Conservation (phyloP, 2,329 filamentous ascomycete genomes). For the Daldinia sp. region DNA sequence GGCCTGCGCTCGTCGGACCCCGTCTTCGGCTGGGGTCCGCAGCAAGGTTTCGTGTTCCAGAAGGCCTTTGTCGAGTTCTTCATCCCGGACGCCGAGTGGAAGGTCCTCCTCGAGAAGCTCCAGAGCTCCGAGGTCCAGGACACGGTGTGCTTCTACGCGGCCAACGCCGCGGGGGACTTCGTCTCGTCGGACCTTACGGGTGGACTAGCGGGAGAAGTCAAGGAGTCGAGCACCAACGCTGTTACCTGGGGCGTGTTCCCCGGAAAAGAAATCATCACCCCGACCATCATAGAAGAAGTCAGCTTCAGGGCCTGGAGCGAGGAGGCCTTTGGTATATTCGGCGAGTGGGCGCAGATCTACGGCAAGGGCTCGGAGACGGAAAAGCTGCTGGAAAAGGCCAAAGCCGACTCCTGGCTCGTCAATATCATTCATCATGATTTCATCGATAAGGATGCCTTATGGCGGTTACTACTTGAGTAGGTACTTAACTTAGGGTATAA, state of each 20-base stretch:
- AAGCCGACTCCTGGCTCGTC: conserved; percentile 84
- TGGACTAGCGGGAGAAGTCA: conserved; percentile 50
- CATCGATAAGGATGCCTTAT: conserved; percentile 76
- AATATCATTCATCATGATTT: conserved; percentile 89
- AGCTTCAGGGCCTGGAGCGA: conserved; percentile 95
- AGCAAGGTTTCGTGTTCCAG: conserved; percentile 94
- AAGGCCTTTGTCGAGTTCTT: conserved; percentile 99
- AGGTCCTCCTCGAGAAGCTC: conserved; percentile 72
- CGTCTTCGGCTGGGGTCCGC: conserved; percentile 93
- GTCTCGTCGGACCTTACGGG: conserved; percentile 72
- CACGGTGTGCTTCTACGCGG: conserved; percentile 87
- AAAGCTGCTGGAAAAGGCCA: conserved; percentile 74
- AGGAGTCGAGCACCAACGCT: conserved; percentile 78
- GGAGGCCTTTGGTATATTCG: conserved; percentile 96
- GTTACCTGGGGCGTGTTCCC: conserved; percentile 98
- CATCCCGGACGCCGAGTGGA: conserved; percentile 80
- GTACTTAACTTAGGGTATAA: neutral
- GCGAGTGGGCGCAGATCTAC: conserved; percentile 92
- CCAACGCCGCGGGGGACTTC: conserved; percentile 82
- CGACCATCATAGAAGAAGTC: conserved; percentile 95
- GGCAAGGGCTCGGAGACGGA: conserved; percentile 78
- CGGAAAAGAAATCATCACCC: conserved; percentile 94
- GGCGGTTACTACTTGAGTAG: conserved; percentile 70
- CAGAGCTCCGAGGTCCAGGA: conserved; percentile 68
- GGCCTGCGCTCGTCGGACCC: conserved; percentile 80